Percentiles rank a stretch among this genome's conserved stretches.
Conservation (phyloP, 2,329 filamentous ascomycete genomes). For the Sporothrix humicola region DNA sequence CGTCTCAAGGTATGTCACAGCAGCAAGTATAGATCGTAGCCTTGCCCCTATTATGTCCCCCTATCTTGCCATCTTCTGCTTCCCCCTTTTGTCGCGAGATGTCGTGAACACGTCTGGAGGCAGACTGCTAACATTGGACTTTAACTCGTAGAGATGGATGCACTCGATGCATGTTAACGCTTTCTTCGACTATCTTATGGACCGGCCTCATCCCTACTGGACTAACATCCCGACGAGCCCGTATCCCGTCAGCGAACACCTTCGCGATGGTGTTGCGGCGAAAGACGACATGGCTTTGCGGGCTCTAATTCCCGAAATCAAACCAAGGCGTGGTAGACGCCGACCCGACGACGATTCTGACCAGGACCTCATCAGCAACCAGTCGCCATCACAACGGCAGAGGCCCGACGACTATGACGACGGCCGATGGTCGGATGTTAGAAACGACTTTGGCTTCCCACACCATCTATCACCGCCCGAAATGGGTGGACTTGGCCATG, state of each 20-base stretch:
- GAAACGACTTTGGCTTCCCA: slow-evolving; percentile 46
- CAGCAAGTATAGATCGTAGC: not conserved
- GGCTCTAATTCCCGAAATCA: slow-evolving; percentile 79
- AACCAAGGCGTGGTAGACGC: slow-evolving; percentile 65
- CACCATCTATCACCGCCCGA: slow-evolving; percentile 34
- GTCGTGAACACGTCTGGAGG: not conserved
- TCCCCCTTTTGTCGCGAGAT: not conserved
- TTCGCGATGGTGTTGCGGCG: slow-evolving; percentile 79
- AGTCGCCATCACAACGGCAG: slow-evolving; percentile 63
- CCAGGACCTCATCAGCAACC: slow-evolving; percentile 47
- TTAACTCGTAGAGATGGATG: slow-evolving; percentile 77
- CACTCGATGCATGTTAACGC: slow-evolving; percentile 93
- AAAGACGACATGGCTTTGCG: slow-evolving; percentile 90
- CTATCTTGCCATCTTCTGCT: too few relatives aligned
- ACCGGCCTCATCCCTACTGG: slow-evolving; percentile 80
- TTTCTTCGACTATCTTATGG: slow-evolving; percentile 88
- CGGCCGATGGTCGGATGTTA: slow-evolving; percentile 55
- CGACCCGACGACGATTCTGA: slow-evolving; percentile 63
- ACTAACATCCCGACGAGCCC: slow-evolving; percentile 71
- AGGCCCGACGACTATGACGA: slow-evolving; percentile 51
- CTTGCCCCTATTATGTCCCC: not conserved
- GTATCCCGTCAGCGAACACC: slow-evolving; percentile 66
- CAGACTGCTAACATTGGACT: not conserved
- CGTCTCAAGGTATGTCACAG: slow-evolving; percentile 72
- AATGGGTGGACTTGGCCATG: not conserved